phyloP scores from a whole-genome alignment of 495 filamentous ascomycete species.

The Aspergillus homomorphus region DNA sequence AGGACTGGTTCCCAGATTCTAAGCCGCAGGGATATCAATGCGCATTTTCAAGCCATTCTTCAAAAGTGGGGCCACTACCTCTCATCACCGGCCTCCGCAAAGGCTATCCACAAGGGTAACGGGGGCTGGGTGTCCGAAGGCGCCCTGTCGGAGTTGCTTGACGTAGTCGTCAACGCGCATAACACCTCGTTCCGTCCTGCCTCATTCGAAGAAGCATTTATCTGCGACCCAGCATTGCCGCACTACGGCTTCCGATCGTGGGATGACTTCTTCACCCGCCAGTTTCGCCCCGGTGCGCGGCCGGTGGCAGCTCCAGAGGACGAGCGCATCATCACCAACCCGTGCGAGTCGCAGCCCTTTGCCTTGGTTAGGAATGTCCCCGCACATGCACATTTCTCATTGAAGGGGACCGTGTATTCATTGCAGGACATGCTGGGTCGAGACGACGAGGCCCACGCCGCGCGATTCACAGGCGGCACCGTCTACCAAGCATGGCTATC shows the following conservation, averaged over 20 bases:
- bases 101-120: background rate
- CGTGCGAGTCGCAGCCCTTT: background rate
- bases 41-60: background rate
- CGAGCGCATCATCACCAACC: background rate
- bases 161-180: background rate
- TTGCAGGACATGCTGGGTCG: constrained; percentile 54
- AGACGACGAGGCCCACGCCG: constrained; percentile 35
- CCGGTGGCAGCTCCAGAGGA: constrained; percentile 51
- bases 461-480: constrained; percentile 53
- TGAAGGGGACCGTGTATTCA: background rate
- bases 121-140: background rate
- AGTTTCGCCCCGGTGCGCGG: constrained; percentile 49
- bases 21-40: background rate
- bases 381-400: constrained; percentile 38
- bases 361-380: constrained; percentile 36
- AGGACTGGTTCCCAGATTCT: background rate
- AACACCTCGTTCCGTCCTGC: background rate
- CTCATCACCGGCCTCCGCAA: background rate
- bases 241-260: constrained; percentile 56
- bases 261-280: constrained; percentile 71
- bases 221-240: background rate
- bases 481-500: constrained; percentile 65
- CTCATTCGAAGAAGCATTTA: background rate
- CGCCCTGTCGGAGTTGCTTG: background rate
- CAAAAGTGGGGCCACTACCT: background rate